Evolutionary conservation across 1,284 basidiomycete genomes (phyloP).

Genomic region (Rhodotorula sp.): DNA sequence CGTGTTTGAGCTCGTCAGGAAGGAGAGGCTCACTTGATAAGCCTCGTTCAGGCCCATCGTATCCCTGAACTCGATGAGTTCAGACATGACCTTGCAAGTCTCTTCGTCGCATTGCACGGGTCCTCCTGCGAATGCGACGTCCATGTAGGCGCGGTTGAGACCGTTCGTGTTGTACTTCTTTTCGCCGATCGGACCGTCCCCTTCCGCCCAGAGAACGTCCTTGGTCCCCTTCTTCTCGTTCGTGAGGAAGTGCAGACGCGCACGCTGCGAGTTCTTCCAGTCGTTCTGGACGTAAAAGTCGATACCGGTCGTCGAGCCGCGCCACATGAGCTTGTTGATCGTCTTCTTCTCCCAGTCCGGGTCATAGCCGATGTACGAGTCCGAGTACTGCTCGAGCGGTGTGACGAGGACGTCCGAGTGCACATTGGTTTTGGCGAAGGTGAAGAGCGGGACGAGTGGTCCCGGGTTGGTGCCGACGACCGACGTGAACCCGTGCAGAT

Average conservation of each 20-base stretch:
- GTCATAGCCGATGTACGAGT: conserved; percentile 47
- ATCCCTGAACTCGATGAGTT: conserved; percentile 44
- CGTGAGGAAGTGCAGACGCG: conserved; percentile 44
- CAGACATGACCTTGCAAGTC: conserved; percentile 44
- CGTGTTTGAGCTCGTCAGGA: neutral
- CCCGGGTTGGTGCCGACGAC: conserved; percentile 42
- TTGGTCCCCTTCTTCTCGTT: conserved; percentile 37
- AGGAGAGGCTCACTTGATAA: conserved; percentile 33
- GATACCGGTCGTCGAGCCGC: conserved; percentile 48
- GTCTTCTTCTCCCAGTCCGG: conserved; percentile 49
- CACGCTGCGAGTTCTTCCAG: conserved; percentile 45
- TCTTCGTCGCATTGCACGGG: conserved; percentile 47
- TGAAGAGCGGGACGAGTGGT: conserved; percentile 47
- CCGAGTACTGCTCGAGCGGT: conserved; percentile 48
- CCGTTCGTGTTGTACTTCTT: conserved; percentile 12
- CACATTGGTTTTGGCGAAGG: conserved; percentile 47
- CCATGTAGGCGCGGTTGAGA: conserved; percentile 40
- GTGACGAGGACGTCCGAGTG: conserved; percentile 48
- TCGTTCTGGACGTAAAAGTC: conserved; percentile 43
- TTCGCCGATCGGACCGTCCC: conserved; percentile 23
- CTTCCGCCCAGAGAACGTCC: conserved; percentile 41
- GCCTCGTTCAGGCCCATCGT: conserved; percentile 45
- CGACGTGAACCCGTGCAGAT: conserved; percentile 46
- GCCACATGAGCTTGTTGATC: conserved; percentile 49
- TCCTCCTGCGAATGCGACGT: conserved; percentile 42